Evolutionary conservation across 2,329 filamentous ascomycete species (phyloP), one percentile per base, ranked within the genome.

Genomic region (Cercospora brassicicola): DNA sequence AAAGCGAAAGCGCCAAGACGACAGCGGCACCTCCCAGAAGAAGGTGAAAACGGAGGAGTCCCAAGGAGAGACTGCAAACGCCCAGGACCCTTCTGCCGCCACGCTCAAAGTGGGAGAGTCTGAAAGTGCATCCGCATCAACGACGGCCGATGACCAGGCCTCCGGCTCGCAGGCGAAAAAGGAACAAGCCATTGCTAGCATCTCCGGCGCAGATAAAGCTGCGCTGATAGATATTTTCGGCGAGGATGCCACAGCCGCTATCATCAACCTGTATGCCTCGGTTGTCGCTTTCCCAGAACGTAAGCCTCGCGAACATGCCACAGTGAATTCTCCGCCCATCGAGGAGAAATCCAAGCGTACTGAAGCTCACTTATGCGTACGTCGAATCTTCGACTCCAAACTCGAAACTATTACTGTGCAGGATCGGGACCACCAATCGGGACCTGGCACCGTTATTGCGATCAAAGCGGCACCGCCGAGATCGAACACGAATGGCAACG

Each of bases 351-450:
- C 86, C 18, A 77, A 84, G 65, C 87, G 90, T 7, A 88, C 88
- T 42, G 82, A 86, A 69, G 85, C 91, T 7, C 90, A 92, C 76
- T 82, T 87, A 71, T 82, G 84, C 8, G 83, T 97, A 56, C 91
- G 94, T 28, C 89, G 90, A 48, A 90, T 96, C 69, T 97, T 97
- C 79, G 83, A 84, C n/a, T 90, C 89, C 2, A 86, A 88, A 65
- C 84, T 97, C 61, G 92, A 96, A 67, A 96, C 92, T 1, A 84
- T 83, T 18, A 96, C 93, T 56, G 87, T 90, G 69, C 88, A 90
- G 67, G 87, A 91, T 57, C 90, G 91, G 26, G 69, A 72, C 9
- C 69, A 70, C 39, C 66, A 71, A 23, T 71, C 72, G 33, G 70
- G 70, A 7, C 84, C 84, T 66, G 87, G 91, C 45, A 91, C 91